Evolutionary conservation across 2,329 filamentous ascomycete genomes (phyloP).

Genomic region (Parastagonospora nodorum): DNA sequence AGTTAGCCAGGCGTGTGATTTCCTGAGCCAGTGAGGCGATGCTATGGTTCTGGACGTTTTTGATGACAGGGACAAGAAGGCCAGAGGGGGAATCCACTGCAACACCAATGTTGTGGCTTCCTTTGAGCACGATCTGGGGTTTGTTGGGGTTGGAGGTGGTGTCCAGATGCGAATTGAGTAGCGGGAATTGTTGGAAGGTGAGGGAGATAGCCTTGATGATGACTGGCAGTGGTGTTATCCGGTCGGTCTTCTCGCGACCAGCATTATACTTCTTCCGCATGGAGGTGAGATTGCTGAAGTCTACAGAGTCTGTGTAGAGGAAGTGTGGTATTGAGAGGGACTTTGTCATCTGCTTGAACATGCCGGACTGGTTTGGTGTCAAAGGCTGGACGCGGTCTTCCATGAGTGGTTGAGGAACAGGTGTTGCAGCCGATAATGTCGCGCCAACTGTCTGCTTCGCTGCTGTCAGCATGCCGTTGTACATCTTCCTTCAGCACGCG

Average conservation of each 20-base stretch:
- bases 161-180: slow-evolving; percentile 87
- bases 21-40: slow-evolving; percentile 80
- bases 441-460: slow-evolving; percentile 25
- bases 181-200: slow-evolving; percentile 77
- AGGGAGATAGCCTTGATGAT: slow-evolving; percentile 94
- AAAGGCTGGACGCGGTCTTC: slow-evolving; percentile 72
- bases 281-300: slow-evolving; percentile 74
- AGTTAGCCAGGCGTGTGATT: slow-evolving; percentile 71
- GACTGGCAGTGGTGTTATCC: slow-evolving; percentile 90
- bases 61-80: slow-evolving; percentile 89
- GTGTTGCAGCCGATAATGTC: slow-evolving; percentile 28
- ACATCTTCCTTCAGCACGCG: slow-evolving; percentile 93
- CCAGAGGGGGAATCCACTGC: slow-evolving; percentile 93
- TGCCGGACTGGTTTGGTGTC: slow-evolving; percentile 81
- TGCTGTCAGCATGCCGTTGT: slow-evolving; percentile 47
- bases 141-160: slow-evolving; percentile 61
- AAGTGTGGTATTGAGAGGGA: slow-evolving; percentile 94
- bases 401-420: slow-evolving; percentile 27
- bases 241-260: slow-evolving; percentile 44
- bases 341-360: slow-evolving; percentile 98
- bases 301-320: slow-evolving; percentile 88
- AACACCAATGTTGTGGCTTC: slow-evolving; percentile 91
- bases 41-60: slow-evolving; percentile 76
- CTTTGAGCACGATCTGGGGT: slow-evolving; percentile 76
- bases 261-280: slow-evolving; percentile 76